Evolutionary conservation across 768 basidiomycete genomes (phyloP).

Genomic region (Amanita rubescens): DNA sequence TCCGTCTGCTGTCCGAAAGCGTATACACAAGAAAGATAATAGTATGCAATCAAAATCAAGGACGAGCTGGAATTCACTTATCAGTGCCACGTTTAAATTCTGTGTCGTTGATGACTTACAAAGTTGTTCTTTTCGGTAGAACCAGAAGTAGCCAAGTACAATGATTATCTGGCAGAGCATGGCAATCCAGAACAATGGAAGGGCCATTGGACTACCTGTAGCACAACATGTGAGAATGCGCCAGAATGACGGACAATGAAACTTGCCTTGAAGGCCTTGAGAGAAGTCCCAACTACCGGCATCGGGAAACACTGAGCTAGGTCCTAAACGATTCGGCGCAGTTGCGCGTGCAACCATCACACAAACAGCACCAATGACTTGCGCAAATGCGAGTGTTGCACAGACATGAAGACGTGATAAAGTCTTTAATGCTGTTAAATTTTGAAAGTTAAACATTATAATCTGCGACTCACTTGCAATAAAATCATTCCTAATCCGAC

Average conservation of each 20-base stretch:
- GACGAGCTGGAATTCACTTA: constrained; percentile 24
- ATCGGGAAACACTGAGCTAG: constrained; percentile 87
- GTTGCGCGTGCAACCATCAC: constrained; percentile 93
- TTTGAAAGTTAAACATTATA: constrained; percentile 13
- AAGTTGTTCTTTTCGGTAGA: constrained; percentile 94
- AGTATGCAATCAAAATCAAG: constrained; percentile 20
- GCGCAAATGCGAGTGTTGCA: constrained; percentile 85
- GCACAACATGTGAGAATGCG: background rate
- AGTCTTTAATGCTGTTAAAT: constrained; percentile 39
- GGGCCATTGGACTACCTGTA: constrained; percentile 71
- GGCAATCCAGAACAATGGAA: constrained; percentile 85
- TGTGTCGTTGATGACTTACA: constrained; percentile 35
- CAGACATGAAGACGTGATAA: constrained; percentile 91
- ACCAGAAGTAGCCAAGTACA: constrained; percentile 91
- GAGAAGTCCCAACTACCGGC: constrained; percentile 86
- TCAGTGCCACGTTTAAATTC: background rate
- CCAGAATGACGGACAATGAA: background rate
- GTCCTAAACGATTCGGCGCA: constrained; percentile 84
- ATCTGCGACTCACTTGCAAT: constrained; percentile 42
- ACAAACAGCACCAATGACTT: constrained; percentile 82
- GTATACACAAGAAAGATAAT: background rate
- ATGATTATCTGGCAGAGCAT: constrained; percentile 74
- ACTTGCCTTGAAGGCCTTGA: constrained; percentile 51
- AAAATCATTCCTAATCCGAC: constrained; percentile 91
- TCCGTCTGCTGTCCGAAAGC: background rate